These are phyloP conservation scores for Pseudonitzschia pungens DNA, from an alignment of 108 stramenopile genomes.

Conservation along the genomic window DNA sequence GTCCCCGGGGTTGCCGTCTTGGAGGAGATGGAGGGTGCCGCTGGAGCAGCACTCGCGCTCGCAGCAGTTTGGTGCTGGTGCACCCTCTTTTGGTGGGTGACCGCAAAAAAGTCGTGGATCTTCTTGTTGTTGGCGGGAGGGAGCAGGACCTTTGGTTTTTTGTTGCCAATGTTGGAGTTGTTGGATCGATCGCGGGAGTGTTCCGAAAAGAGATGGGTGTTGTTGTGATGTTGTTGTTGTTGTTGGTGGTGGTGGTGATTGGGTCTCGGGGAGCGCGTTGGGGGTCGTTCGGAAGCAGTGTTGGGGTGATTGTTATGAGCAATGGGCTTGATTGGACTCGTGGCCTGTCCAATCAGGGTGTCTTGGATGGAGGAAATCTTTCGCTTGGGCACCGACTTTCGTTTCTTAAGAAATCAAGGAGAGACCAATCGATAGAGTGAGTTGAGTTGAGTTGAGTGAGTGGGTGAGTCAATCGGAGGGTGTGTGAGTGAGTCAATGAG, in stretches of 20 bases:
- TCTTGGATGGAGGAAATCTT: constrained; percentile 45
- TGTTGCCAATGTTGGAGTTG: constrained; percentile 12
- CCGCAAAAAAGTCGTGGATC: constrained; percentile 39
- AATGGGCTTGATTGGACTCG: background rate
- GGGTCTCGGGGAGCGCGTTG: constrained; percentile 3
- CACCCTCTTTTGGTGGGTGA: background rate
- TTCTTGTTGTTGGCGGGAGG: constrained; percentile 37
- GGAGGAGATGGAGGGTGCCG: constrained; percentile 1
- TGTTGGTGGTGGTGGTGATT: background rate
- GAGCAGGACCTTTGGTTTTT: background rate
- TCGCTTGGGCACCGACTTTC: constrained; percentile 54
- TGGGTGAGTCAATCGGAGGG: background rate
- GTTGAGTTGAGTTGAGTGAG: background rate
- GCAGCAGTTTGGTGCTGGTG: too few relatives aligned
- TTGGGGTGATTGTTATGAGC: background rate
- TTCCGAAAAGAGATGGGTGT: constrained; percentile 7
- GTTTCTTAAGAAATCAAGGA: too few relatives aligned
- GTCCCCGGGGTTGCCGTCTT: background rate
- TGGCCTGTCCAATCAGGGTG: background rate
- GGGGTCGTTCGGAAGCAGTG: background rate
- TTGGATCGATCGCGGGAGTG: constrained; percentile 38
- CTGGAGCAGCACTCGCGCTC: too few relatives aligned
- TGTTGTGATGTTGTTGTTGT: background rate
- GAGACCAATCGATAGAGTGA: background rate
- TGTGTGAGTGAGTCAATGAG: background rate